Evolutionary conservation across 2,329 filamentous ascomycete species (phyloP).

Genomic region (Onygenales sp.): DNA sequence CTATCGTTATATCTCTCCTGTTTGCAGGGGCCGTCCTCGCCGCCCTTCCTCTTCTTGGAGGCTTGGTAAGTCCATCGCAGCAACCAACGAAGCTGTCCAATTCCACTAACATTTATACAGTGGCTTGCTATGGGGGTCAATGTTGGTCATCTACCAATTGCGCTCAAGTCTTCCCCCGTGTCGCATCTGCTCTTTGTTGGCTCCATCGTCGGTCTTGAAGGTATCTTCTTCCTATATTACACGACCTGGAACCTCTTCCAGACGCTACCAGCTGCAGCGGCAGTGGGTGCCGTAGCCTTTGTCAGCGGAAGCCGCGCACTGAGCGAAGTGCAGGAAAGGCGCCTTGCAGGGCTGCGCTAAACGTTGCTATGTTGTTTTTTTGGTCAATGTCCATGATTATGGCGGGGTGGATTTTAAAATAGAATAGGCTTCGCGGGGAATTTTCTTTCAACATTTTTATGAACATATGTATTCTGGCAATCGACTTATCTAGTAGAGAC

Average conservation of each 20-base stretch:
- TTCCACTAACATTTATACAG: conserved; percentile 32
- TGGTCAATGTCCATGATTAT: neutral
- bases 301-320: conserved; percentile 83
- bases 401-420: neutral
- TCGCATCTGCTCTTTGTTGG: conserved; percentile 79
- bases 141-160: conserved; percentile 64
- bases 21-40: conserved; percentile 67
- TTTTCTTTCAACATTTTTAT: neutral
- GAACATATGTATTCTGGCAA: neutral
- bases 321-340: conserved; percentile 82
- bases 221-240: conserved; percentile 92
- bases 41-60: conserved; percentile 63
- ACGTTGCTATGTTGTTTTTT: conserved; percentile 6
- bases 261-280: conserved; percentile 61
- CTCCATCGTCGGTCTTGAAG: conserved; percentile 79
- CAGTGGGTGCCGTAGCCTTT: conserved; percentile 63
- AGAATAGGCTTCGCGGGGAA: neutral
- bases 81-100: neutral
- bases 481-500: neutral
- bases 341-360: conserved; percentile 62
- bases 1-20: conserved; percentile 65
- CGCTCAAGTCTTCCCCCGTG: conserved; percentile 64
- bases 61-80: conserved; percentile 46
- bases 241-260: conserved; percentile 86
- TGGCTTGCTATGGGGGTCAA: conserved; percentile 82